Evolutionary conservation across 805 yeast species (phyloP).

Genomic region (Sugiyamaella smithiae): DNA sequence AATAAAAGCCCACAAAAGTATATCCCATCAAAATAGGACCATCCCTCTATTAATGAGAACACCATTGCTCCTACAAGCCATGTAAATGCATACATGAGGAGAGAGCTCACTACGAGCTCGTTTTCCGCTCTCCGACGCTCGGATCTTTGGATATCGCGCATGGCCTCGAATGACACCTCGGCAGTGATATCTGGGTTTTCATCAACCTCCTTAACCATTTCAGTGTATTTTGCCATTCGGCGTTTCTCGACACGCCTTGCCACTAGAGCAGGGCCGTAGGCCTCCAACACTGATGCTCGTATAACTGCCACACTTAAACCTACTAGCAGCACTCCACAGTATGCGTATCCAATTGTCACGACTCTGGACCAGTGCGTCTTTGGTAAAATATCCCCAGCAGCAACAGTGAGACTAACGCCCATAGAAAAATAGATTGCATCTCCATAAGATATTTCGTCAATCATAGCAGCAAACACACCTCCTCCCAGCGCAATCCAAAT

Average conservation of each 20-base stretch:
- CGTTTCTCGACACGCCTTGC: slow-evolving; percentile 61
- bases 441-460: slow-evolving; percentile 51
- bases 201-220: slow-evolving; percentile 13
- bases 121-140: slow-evolving; percentile 11
- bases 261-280: slow-evolving; percentile 59
- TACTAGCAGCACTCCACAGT: slow-evolving; percentile 66
- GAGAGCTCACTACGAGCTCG: slow-evolving; percentile 38
- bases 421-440: slow-evolving; percentile 69
- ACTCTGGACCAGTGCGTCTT: slow-evolving; percentile 51
- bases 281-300: slow-evolving; percentile 57
- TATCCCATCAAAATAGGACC: slow-evolving; percentile 70
- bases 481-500: slow-evolving; percentile 74
- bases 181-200: slow-evolving; percentile 4
- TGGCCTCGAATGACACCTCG: slow-evolving; percentile 52
- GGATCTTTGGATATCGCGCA: slow-evolving; percentile 49
- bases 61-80: slow-evolving; percentile 74
- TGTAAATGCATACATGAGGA: slow-evolving; percentile 48
- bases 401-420: slow-evolving; percentile 74
- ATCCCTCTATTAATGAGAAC: slow-evolving; percentile 57
- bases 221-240: slow-evolving; percentile 39
- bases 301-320: slow-evolving; percentile 74
- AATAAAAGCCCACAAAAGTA: slow-evolving; percentile 76
- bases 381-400: slow-evolving; percentile 74
- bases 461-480: slow-evolving; percentile 48
- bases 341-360: slow-evolving; percentile 58